These are phyloP conservation scores for Exsudoporus frostii DNA, from an alignment of 768 basidiomycete species.

Conservation along the genomic window DNA sequence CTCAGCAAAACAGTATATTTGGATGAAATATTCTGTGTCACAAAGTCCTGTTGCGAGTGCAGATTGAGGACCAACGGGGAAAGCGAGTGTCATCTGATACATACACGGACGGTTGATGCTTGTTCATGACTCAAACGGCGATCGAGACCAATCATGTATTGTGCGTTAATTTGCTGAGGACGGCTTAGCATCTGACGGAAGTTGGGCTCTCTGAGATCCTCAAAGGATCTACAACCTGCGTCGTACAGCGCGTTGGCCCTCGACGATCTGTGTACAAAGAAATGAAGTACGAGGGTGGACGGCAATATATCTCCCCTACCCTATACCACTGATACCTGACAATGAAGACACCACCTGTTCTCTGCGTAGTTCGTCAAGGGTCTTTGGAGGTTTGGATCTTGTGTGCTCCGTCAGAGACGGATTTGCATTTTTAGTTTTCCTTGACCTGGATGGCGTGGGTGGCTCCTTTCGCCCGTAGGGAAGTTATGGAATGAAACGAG, in stretches of 20 bases:
- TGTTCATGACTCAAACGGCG: slow-evolving; percentile 37
- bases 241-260: slow-evolving; percentile 45
- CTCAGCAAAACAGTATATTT: slow-evolving; percentile 49
- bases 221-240: slow-evolving; percentile 46
- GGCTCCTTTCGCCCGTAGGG: slow-evolving; percentile 14
- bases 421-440: background rate
- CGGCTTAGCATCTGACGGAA: slow-evolving; percentile 39
- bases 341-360: slow-evolving; percentile 33
- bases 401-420: slow-evolving; percentile 4
- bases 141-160: slow-evolving; percentile 40
- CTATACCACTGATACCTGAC: slow-evolving; percentile 43
- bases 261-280: slow-evolving; percentile 6
- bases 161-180: slow-evolving; percentile 37
- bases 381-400: slow-evolving; percentile 11
- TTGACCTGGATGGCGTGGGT: slow-evolving; percentile 4
- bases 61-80: background rate
- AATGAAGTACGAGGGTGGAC: background rate
- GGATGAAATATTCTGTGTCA: slow-evolving; percentile 43
- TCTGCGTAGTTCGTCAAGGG: slow-evolving; percentile 26
- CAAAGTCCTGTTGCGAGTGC: slow-evolving; percentile 41
- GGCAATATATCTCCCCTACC: slow-evolving; percentile 35
- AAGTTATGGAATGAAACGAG: background rate
- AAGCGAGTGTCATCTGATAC: slow-evolving; percentile 10
- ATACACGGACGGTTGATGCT: slow-evolving; percentile 45
- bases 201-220: slow-evolving; percentile 38